Evolutionary conservation across 352 stramenopile genomes (phyloP), one percentile per base, ranked within the genome.

Genomic region (Globisporangium viniferum): DNA sequence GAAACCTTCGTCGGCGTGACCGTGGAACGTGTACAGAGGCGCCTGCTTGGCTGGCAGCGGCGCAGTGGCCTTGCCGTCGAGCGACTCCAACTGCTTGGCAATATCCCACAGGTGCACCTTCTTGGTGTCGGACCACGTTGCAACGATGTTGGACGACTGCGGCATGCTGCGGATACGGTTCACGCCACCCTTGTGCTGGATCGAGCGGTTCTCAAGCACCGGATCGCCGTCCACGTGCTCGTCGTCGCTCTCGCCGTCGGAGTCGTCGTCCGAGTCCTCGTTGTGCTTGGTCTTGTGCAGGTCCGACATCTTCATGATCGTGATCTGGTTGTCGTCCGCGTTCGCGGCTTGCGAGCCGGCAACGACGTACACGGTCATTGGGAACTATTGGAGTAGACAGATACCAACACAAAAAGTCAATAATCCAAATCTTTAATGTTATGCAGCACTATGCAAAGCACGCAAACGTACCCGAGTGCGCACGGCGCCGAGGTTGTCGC

Each of bases 41-140:
- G 77, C 67, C 65, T 86, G 76, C 67, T 93, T 92, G 20, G 78
- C 64, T 10, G 81, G 77, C 36, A 90, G 55, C 41, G 83, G 78
- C 61, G 76, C 82, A 3, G 71, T 60, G 1, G 77, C 76, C 72
- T 97, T 92, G 49, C 87, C 82, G 44, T 98, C 88, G 2, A 98
- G 76, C 36, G 86, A 91, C 68, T 91, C 81, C 29, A 98, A 80
- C 70, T 97, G 88, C 70, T 92, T 92, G 35, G 88, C 80, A 63
- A 99, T 88, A 78, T 99, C 95, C 81, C 91, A 99, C 48, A 99
- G 74, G 69, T 99, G 95, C 64, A 99, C 97, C 59, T 94, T 93
- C 51, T 97, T 95, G 33, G 82, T 84, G 67, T 99, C 98, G 55
- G 95, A 94, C 97, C 96, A 99, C 2, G 95, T 98, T 27, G 97